Evolutionary conservation across 805 yeast genomes (phyloP).

Genomic region (Metschnikowia vanudenii): DNA sequence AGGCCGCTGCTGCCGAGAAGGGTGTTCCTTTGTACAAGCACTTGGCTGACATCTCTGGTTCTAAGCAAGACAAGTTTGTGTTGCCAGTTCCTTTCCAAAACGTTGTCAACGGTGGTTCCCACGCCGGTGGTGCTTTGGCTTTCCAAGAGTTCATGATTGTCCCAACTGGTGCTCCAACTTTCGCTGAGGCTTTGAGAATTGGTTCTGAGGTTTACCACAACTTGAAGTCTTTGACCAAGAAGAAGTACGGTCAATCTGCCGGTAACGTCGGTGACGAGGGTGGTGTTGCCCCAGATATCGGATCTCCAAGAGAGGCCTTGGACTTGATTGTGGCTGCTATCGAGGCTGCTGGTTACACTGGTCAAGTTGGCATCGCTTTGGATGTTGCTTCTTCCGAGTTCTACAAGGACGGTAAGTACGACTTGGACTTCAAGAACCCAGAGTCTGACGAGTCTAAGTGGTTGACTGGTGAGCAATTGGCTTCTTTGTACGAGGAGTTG

Average conservation of each 20-base stretch:
- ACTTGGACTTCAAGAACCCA: conserved; percentile 98
- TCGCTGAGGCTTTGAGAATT: conserved; percentile 94
- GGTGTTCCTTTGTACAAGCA: conserved; percentile 90
- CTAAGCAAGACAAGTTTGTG: conserved; percentile 79
- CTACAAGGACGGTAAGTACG: conserved; percentile 96
- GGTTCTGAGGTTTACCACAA: conserved; percentile 98
- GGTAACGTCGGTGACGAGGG: conserved; percentile 99
- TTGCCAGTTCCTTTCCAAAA: conserved; percentile 99
- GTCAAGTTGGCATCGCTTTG: conserved; percentile 86
- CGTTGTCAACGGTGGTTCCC: conserved; percentile 99
- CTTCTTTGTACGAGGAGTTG: conserved; percentile 77
- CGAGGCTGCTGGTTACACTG: conserved; percentile 92
- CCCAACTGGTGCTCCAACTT: conserved; percentile 85
- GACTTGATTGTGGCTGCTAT: conserved; percentile 91
- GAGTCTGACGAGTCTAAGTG: conserved; percentile 85
- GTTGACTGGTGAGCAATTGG: conserved; percentile 86
- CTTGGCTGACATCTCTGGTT: conserved; percentile 73
- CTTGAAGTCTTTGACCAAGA: conserved; percentile 89
- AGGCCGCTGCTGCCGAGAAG: conserved; percentile 98
- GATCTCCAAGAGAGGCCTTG: conserved; percentile 94
- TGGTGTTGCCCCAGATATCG: conserved; percentile 99
- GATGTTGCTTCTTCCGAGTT: conserved; percentile 98
- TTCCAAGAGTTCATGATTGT: conserved; percentile 99
- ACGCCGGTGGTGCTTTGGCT: conserved; percentile 99
- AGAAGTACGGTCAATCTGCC: conserved; percentile 95